Base-by-base conservation (phyloP, 1,284 basidiomycete species). In the Cryptococcus jaspeensis region DNA sequence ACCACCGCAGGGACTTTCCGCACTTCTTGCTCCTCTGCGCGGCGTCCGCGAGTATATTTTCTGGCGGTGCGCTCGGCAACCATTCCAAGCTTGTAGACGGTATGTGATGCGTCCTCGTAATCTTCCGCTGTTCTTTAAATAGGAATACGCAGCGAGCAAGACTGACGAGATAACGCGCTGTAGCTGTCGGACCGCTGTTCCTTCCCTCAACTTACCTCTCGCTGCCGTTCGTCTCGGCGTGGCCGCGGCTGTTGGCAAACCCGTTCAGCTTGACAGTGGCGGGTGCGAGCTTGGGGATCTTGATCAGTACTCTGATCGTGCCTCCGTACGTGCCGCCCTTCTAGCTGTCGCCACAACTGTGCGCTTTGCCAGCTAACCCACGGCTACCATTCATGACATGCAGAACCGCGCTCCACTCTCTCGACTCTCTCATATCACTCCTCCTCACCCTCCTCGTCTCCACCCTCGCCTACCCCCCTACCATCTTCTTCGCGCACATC, bases 391-490 rank as follows among this genome's bases (percentile, higher is more conserved):
- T 9, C 28, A 32, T 9, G 5, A 9, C 28, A 9, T 9, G 45
- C 18, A 74, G 69, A 20, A 50, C 67, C 13, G 65, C 72, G 0
- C 86, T 91, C 52, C 81, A 84, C 8, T 74, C 81, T 0, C 82
- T 86, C 23, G 92, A 96, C 75, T 83, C 93, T 16, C 73, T 85
- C 5, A 80, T 94, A 28, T 90, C 92, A 0, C 81, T 84, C 7
- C 62, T 87, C 5, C 84, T 91, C 57, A 87, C 91, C 0, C 72
- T 87, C 6, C 78, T 89, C 12, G 93, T 91, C 8, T 88, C 88
- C 72, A 83, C 85, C 43, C 81, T 94, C 28, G 87, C 92, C 0
- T 94, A 91, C 72, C 84, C 85, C 0, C 86, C 90, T 0, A 89
- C 86, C 20, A 80, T 86, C 4, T 83, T 88, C 0, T 87, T 92